These are phyloP conservation scores for Pythium coloratum DNA, from an alignment of 352 stramenopile genomes.

Conservation along the genomic window DNA sequence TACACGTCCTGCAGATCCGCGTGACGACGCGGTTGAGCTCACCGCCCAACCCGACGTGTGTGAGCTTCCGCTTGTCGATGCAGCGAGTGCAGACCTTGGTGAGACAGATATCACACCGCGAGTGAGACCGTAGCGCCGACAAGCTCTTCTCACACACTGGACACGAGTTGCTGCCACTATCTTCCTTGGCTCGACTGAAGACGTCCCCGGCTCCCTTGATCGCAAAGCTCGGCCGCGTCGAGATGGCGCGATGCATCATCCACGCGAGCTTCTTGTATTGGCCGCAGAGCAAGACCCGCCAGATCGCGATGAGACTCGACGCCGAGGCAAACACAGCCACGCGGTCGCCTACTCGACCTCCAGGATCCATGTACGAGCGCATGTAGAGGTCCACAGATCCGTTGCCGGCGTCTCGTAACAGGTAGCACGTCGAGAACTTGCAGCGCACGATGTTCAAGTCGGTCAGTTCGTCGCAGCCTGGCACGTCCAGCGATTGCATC, in stretches of 20 bases:
- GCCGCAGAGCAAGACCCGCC: slow-evolving; percentile 7
- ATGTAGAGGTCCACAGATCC: slow-evolving; percentile 48
- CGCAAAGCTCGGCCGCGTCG: background rate
- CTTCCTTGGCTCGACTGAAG: background rate
- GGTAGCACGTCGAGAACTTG: slow-evolving; percentile 46
- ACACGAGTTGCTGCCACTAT: background rate
- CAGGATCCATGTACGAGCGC: slow-evolving; percentile 43
- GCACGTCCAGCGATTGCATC: slow-evolving; percentile 15
- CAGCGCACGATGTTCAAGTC: slow-evolving; percentile 36
- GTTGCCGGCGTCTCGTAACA: slow-evolving; percentile 45
- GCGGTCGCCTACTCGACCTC: slow-evolving; percentile 14
- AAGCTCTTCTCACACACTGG: background rate
- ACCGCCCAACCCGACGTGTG: background rate
- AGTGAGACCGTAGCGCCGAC: background rate
- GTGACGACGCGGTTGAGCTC: slow-evolving; percentile 1
- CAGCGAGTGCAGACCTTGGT: slow-evolving; percentile 13
- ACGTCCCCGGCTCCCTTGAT: background rate
- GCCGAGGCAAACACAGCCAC: slow-evolving; percentile 2
- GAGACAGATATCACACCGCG: slow-evolving; percentile 13
- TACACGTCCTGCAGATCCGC: slow-evolving; percentile 10
- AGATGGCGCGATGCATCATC: background rate
- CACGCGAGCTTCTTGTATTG: slow-evolving; percentile 20
- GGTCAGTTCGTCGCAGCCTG: slow-evolving; percentile 9
- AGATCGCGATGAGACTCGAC: slow-evolving; percentile 8
- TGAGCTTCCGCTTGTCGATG: slow-evolving; percentile 20